Evolutionary conservation across 2,329 filamentous ascomycete species (phyloP), one percentile per base, ranked within the genome.

Genomic region (Fusarium austroafricanum): DNA sequence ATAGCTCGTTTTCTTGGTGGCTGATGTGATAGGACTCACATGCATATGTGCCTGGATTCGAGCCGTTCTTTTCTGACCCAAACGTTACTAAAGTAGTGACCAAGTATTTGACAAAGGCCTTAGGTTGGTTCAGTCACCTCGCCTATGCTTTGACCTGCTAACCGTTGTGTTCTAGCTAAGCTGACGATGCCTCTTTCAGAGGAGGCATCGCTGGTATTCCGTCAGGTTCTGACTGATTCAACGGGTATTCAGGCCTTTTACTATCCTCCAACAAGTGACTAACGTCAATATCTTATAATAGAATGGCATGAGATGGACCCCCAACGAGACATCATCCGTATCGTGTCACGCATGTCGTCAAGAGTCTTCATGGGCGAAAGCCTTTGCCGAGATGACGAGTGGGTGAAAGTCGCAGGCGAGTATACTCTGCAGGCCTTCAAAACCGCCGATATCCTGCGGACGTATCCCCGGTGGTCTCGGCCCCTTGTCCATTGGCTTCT

Each of bases 401-500:
- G 84, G 69, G 75, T 87, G 20, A 72, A 78, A 10, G 75, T 79
- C 40, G 83, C 83, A 45, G 75, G 81, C 4, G 74, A 75, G 10
- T 87, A 86, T 60, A 83, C 84, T 11, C 67, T 82, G 21, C 78
- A 80, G 49, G 72, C 76, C 33, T 76, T 83, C 40, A 63, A 80
- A 9, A 46, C 55, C 2, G 56, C 55, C 0, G 52, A 69, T 6
- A 10, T 49, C 6, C 74, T 85, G 17, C 78, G 76, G 43, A 71
- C 83, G 49, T 76, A 83, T 10, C 84, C 85, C 0, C 75, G 74
- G 5, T 75, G 80, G 6, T 66, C 86, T 7, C 81, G 84, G 5
- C 81, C 82, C 1, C 52, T 87, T 5, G 63, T 85, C 1, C 80
- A 83, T 63, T 84, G 81, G 74, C 78, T 80, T 59, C 77, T 78